Evolutionary conservation across 1,284 basidiomycete species (phyloP).

Genomic region (Papiliotrema laurentii): DNA sequence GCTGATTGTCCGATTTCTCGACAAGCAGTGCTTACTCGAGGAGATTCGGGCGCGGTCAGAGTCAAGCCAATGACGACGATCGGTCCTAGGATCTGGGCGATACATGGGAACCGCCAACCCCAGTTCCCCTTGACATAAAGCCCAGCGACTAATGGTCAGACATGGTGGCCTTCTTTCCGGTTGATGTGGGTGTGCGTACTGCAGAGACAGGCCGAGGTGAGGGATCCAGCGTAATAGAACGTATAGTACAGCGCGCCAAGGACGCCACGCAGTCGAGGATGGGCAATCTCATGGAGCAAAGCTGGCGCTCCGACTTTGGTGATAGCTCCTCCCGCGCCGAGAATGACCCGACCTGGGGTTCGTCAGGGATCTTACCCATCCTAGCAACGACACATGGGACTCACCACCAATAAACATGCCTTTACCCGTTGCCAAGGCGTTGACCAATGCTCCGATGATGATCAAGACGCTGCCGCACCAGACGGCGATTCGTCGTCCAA

Average conservation of each 20-base stretch:
- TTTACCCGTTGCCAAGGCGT: constrained; percentile 19
- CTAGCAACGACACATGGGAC: not conserved
- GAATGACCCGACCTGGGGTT: constrained; percentile 13
- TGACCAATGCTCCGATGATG: constrained; percentile 22
- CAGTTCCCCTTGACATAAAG: constrained; percentile 66
- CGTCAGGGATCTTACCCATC: no score
- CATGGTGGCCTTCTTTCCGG: no score
- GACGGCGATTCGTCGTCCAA: constrained; percentile 19
- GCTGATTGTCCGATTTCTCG: not conserved
- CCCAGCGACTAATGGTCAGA: constrained; percentile 7
- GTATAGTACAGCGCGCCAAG: constrained; percentile 10
- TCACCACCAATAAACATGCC: constrained; percentile 13
- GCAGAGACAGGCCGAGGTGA: constrained; percentile 14
- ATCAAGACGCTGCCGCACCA: constrained; percentile 22
- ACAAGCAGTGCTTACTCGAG: constrained; percentile 3
- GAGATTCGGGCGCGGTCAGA: constrained; percentile 61
- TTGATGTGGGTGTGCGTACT: no score
- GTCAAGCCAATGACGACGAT: constrained; percentile 66
- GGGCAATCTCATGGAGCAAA: constrained; percentile 20
- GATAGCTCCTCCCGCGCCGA: constrained; percentile 27
- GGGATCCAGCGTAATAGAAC: constrained; percentile 23
- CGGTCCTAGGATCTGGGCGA: constrained; percentile 62
- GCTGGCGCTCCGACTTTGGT: constrained; percentile 21
- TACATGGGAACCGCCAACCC: constrained; percentile 60
- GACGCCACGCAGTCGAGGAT: constrained; percentile 15